Conservation (phyloP, 768 basidiomycete genomes). For the Pleurotus platypus region DNA sequence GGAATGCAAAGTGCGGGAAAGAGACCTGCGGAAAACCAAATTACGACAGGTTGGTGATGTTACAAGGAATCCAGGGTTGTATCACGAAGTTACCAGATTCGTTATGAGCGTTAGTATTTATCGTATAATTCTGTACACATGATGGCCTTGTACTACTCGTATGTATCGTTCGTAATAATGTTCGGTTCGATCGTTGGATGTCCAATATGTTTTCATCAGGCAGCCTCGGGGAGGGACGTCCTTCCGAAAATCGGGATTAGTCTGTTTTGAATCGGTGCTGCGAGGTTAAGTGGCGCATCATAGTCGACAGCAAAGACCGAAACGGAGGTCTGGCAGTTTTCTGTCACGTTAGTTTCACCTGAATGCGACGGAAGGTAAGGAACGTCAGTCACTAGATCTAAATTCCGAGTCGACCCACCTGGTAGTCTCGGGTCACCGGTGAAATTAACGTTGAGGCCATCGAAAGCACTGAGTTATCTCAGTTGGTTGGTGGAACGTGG, state of each 20-base stretch:
- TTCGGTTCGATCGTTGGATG: not conserved
- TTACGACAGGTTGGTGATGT: slow-evolving; percentile 27
- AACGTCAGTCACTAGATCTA: too few relatives aligned
- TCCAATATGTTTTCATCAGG: too few relatives aligned
- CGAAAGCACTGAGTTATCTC: slow-evolving; percentile 12
- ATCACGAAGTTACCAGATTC: slow-evolving; percentile 4
- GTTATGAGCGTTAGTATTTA: not conserved
- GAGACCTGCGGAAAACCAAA: slow-evolving; percentile 25
- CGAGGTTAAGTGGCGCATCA: slow-evolving; percentile 21
- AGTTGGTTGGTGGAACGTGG: not conserved
- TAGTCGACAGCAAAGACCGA: slow-evolving; percentile 26
- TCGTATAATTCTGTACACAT: not conserved
- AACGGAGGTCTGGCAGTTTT: slow-evolving; percentile 21
- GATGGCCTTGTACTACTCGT: not conserved
- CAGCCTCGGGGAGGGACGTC: not conserved
- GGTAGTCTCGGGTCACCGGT: slow-evolving; percentile 20
- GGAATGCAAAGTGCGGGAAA: slow-evolving; percentile 30
- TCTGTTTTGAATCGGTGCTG: slow-evolving; percentile 16
- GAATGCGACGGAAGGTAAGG: too few relatives aligned
- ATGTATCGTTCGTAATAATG: not conserved
- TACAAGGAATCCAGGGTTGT: slow-evolving; percentile 2
- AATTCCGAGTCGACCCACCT: slow-evolving; percentile 5
- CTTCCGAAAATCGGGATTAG: slow-evolving; percentile 15
- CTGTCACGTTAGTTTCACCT: slow-evolving; percentile 20
- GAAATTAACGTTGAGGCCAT: slow-evolving; percentile 20